These are phyloP conservation scores for Penicillium italicum DNA, from an alignment of 2,329 filamentous ascomycete species.

Conservation along the genomic window DNA sequence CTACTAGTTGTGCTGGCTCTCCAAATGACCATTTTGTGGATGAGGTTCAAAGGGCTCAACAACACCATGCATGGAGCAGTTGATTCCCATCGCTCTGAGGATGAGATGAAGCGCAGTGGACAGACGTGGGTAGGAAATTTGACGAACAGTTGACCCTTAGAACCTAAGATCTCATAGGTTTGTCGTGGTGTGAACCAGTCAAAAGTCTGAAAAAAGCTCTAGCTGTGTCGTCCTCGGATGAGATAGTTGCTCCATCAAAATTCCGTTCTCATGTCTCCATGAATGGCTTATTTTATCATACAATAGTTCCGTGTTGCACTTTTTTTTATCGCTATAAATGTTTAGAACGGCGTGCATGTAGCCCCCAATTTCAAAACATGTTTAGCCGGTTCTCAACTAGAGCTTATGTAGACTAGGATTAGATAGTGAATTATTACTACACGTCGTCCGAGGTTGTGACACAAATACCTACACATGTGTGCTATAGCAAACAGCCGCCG, in stretches of 20 bases:
- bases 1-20: slow-evolving; percentile 49
- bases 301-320: background rate
- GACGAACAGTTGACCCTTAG: background rate
- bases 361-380: background rate
- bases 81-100: background rate
- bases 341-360: background rate
- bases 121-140: background rate
- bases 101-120: background rate
- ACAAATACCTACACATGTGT: background rate
- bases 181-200: background rate
- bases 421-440: background rate
- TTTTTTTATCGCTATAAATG: background rate
- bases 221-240: background rate
- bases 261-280: background rate
- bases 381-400: background rate
- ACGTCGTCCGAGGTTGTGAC: background rate
- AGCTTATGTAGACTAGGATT: background rate
- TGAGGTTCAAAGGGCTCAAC: slow-evolving; percentile 47
- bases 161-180: background rate
- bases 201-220: background rate
- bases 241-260: background rate
- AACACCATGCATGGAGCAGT: slow-evolving; percentile 15
- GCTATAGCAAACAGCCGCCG: background rate
- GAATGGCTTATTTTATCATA: background rate
- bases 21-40: slow-evolving; percentile 50